A percentile compares a stretch with the other conserved stretches of the same genome.
Evolutionary conservation across 352 stramenopile genomes (phyloP).

Genomic region (Pythium diclinum): DNA sequence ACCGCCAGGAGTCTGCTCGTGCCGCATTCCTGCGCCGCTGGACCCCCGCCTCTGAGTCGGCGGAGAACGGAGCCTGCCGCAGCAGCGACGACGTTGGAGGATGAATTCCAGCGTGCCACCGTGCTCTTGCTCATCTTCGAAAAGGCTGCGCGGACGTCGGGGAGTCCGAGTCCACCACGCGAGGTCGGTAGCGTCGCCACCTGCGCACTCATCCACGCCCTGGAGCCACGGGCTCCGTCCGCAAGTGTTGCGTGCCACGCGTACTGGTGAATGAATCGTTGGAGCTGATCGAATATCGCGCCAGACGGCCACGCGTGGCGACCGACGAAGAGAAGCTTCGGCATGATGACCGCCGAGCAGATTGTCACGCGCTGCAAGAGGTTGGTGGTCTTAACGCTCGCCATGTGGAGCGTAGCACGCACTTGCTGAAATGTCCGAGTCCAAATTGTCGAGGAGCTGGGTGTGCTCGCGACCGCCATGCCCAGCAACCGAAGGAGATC

Average conservation of each 20-base stretch:
- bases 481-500: background rate
- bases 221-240: no score
- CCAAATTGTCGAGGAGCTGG: background rate
- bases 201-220: background rate
- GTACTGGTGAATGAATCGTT: conserved; percentile 5
- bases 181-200: background rate
- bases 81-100: background rate
- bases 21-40: background rate
- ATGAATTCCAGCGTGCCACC: background rate
- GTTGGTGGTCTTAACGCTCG: conserved; percentile 1
- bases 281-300: background rate
- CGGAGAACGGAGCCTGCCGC: background rate
- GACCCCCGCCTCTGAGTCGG: background rate
- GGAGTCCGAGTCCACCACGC: conserved; percentile 5
- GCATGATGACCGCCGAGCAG: conserved; percentile 1
- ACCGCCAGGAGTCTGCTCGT: background rate
- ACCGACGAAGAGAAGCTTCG: conserved; percentile 12
- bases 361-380: background rate
- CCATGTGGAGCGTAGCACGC: background rate
- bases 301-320: background rate
- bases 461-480: background rate
- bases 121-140: background rate
- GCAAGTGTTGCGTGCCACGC: background rate
- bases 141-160: background rate
- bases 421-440: background rate